Conservation (phyloP, 495 filamentous ascomycete species). For the Neurospora terricola region DNA sequence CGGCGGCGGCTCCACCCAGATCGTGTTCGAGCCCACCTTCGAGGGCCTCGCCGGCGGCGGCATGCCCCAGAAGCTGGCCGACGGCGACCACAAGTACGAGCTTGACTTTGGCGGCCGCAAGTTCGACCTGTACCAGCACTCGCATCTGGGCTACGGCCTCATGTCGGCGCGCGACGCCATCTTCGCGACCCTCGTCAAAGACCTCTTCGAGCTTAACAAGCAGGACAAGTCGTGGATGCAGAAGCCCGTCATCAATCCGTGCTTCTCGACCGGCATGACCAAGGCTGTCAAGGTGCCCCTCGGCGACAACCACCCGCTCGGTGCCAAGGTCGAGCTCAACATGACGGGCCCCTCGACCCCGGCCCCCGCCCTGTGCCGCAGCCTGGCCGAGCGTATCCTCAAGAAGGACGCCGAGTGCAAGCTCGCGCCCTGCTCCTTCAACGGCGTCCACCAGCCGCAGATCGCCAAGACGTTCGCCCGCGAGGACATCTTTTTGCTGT, state of each 20-base stretch:
- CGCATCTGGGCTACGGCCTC: conserved; percentile 92
- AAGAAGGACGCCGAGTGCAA: conserved; percentile 76
- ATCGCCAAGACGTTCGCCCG: conserved; percentile 84
- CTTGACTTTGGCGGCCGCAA: conserved; percentile 82
- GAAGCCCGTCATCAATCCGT: conserved; percentile 72
- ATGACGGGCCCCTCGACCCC: conserved; percentile 77
- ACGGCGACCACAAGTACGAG: conserved; percentile 94
- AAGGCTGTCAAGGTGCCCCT: conserved; percentile 60
- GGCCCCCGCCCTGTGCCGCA: conserved; percentile 77
- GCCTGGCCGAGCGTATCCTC: conserved; percentile 79
- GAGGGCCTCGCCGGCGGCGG: conserved; percentile 57
- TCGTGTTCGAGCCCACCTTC: conserved; percentile 96
- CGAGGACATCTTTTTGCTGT: conserved; percentile 93
- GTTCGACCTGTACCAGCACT: conserved; percentile 96
- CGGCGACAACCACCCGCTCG: conserved; percentile 50
- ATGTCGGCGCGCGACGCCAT: conserved; percentile 87
- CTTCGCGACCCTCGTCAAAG: conserved; percentile 59
- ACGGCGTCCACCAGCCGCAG: conserved; percentile 87
- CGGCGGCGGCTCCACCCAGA: conserved; percentile 93
- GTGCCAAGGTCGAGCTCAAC: conserved; percentile 52
- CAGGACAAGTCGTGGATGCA: conserved; percentile 42
- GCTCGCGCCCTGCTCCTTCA: conserved; percentile 90
- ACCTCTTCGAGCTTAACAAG: conserved; percentile 43
- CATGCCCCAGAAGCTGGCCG: conserved; percentile 76
- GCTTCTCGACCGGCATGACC: conserved; percentile 71